phyloP scores from a whole-genome alignment of 805 yeast species.

The Zygoascus biomembranicola region DNA sequence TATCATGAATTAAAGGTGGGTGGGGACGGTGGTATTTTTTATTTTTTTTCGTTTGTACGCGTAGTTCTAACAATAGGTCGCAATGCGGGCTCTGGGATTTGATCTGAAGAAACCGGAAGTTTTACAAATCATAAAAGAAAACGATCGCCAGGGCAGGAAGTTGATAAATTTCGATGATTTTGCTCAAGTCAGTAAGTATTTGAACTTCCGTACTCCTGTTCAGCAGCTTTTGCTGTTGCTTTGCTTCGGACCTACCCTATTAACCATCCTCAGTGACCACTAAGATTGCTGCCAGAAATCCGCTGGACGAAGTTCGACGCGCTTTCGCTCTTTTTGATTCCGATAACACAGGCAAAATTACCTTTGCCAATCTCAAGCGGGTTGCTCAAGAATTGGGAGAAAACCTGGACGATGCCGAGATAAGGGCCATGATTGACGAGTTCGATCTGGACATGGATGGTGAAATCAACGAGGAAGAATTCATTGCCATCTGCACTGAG shows the following conservation, averaged over 20 bases:
- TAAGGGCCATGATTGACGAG: constrained; percentile 95
- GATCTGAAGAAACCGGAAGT: constrained; percentile 76
- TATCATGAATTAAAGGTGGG: constrained; percentile 73
- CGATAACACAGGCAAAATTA: constrained; percentile 79
- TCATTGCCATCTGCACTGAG: constrained; percentile 80
- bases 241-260: background rate
- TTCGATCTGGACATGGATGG: constrained; percentile 96
- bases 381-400: constrained; percentile 93
- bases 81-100: constrained; percentile 90
- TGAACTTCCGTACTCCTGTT: constrained; percentile 8
- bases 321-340: constrained; percentile 88
- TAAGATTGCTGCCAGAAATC: constrained; percentile 80
- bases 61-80: constrained; percentile 41
- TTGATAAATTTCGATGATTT: constrained; percentile 76
- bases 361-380: constrained; percentile 70
- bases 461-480: constrained; percentile 84
- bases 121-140: constrained; percentile 67
- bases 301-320: constrained; percentile 80
- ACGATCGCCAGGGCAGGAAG: constrained; percentile 60
- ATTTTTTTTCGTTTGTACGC: background rate
- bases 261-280: constrained; percentile 47
- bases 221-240: constrained; percentile 14
- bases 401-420: constrained; percentile 82
- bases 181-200: constrained; percentile 53
- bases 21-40: background rate